Evolutionary conservation across 352 stramenopile species (phyloP).

Genomic region (Stephanocyclus meneghinianus): DNA sequence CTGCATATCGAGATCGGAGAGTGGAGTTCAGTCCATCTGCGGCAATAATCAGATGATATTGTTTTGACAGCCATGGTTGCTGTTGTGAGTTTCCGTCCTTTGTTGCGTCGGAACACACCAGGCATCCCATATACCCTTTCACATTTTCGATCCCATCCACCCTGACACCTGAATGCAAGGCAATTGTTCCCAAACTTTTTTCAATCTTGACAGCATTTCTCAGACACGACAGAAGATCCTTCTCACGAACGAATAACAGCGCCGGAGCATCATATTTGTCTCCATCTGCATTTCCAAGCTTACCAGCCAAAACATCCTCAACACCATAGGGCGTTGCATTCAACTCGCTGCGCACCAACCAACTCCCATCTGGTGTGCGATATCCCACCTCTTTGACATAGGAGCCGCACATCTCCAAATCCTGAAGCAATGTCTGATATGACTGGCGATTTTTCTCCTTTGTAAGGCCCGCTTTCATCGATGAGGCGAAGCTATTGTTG

Average conservation of each 20-base stretch:
- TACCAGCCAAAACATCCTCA: constrained; percentile 20
- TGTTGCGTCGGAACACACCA: constrained; percentile 11
- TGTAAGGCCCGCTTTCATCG: constrained; percentile 1
- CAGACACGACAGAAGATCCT: constrained; percentile 64
- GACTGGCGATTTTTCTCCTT: constrained; percentile 50
- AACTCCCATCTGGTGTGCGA: constrained; percentile 69
- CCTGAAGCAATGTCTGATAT: constrained; percentile 55
- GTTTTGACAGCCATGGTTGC: constrained; percentile 4
- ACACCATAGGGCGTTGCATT: constrained; percentile 43
- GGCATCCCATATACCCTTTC: constrained; percentile 28
- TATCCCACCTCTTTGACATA: constrained; percentile 76
- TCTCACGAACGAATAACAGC: constrained; percentile 77
- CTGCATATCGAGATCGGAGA: constrained; percentile 70
- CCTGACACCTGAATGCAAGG: constrained; percentile 45
- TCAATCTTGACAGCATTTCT: constrained; percentile 64
- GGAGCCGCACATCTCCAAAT: constrained; percentile 54
- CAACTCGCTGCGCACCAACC: constrained; percentile 71
- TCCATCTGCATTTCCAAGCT: constrained; percentile 4
- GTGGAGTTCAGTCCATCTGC: constrained; percentile 74
- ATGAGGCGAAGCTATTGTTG: background rate
- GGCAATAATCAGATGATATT: constrained; percentile 80
- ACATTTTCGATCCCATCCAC: constrained; percentile 50
- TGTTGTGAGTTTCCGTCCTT: background rate
- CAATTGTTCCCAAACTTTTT: constrained; percentile 53
- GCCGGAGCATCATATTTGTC: constrained; percentile 43